Conservation (phyloP, 2,329 filamentous ascomycete species). For the Fusarium aywerte region DNA sequence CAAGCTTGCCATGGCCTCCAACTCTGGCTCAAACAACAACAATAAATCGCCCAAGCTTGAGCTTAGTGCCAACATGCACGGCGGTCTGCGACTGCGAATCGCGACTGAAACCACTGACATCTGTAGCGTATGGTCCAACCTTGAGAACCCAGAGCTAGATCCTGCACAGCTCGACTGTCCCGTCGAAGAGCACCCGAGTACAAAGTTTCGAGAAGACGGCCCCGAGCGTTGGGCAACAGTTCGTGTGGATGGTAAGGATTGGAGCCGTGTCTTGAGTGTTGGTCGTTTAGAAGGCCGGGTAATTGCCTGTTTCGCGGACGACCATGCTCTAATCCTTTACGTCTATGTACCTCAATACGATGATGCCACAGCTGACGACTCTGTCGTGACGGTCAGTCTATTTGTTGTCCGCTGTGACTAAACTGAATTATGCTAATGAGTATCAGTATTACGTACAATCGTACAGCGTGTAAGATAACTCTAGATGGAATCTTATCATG, state of each 20-base stretch:
- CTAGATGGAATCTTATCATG: not conserved
- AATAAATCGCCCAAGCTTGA: constrained; percentile 75
- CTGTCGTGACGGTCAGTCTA: constrained; percentile 74
- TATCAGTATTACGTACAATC: constrained; percentile 58
- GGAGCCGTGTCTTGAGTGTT: constrained; percentile 93
- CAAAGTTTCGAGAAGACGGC: constrained; percentile 78
- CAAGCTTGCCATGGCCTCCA: constrained; percentile 74
- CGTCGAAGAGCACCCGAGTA: constrained; percentile 83
- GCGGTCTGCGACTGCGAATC: constrained; percentile 81
- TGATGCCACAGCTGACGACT: constrained; percentile 72
- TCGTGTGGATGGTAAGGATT: constrained; percentile 91
- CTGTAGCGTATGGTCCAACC: constrained; percentile 83
- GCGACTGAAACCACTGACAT: constrained; percentile 87
- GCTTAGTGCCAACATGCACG: constrained; percentile 94
- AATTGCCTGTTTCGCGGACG: constrained; percentile 88
- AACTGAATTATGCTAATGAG: constrained; percentile 39
- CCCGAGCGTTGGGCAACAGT: constrained; percentile 90
- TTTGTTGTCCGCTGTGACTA: constrained; percentile 3
- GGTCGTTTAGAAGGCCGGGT: constrained; percentile 89
- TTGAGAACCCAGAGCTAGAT: constrained; percentile 89
- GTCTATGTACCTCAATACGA: constrained; percentile 82
- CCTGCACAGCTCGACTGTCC: constrained; percentile 77
- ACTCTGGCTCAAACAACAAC: constrained; percentile 54
- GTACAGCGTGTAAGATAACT: constrained; percentile 49
- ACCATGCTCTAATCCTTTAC: constrained; percentile 83